phyloP scores from a whole-genome alignment of 2,329 filamentous ascomycete genomes.

The Aspergillus sp. region DNA sequence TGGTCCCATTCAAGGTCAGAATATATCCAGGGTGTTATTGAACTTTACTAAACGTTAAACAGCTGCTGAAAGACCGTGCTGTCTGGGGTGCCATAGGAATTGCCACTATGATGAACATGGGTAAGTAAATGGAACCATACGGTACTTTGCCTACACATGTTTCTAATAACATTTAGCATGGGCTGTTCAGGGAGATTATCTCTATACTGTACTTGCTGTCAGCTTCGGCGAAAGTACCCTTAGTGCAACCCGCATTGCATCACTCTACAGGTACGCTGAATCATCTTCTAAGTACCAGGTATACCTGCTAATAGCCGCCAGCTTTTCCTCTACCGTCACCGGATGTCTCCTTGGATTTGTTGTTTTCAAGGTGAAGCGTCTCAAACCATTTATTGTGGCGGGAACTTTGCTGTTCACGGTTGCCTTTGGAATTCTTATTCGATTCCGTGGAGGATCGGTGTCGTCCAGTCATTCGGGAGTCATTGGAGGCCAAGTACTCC shows the following conservation, averaged over 20 bases:
- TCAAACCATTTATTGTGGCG: conserved; percentile 60
- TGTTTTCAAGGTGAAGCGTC: conserved; percentile 53
- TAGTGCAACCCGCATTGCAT: conserved; percentile 55
- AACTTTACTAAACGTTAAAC: not conserved
- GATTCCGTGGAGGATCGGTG: conserved; percentile 53
- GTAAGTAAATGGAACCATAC: conserved; percentile 6
- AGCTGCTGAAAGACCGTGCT: conserved; percentile 58
- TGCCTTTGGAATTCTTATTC: conserved; percentile 62
- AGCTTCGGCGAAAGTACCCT: conserved; percentile 56
- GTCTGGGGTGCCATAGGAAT: conserved; percentile 62
- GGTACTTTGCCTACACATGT: conserved; percentile 7
- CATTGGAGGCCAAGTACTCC: conserved; percentile 58
- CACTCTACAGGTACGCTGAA: conserved; percentile 47
- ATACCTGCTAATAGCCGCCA: conserved; percentile 23
- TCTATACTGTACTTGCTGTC: conserved; percentile 60
- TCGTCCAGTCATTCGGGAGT: conserved; percentile 49
- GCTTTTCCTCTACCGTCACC: conserved; percentile 52
- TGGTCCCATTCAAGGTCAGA: conserved; percentile 53
- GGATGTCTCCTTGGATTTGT: conserved; percentile 55
- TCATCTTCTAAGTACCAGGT: conserved; percentile 21
- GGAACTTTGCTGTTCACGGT: conserved; percentile 59
- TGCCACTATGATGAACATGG: conserved; percentile 29
- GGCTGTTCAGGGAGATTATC: conserved; percentile 60
- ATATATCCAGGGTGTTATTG: not conserved
- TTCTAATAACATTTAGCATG: conserved; percentile 36